A percentile compares a stretch with the other conserved stretches of the same genome.
Conservation (phyloP, 345 rosid species). For the Nasturtium officinale region DNA sequence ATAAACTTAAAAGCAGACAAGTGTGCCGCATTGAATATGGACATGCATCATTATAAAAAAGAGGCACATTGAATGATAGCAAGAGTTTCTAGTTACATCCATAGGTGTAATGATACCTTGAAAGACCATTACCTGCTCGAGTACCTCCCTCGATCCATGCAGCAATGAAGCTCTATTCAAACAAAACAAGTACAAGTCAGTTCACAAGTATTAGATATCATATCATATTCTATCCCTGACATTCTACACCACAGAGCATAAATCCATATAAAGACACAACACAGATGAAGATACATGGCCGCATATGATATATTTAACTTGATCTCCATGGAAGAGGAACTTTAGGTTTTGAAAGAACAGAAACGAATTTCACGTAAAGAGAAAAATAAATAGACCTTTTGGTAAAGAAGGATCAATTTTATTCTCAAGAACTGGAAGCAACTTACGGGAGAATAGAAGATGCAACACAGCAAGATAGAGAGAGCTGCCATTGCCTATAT, state of each 20-base stretch:
- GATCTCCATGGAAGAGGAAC: constrained; percentile 9
- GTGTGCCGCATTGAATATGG: not conserved
- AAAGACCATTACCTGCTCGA: constrained; percentile 67
- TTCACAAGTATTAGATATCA: constrained; percentile 24
- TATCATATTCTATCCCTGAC: not conserved
- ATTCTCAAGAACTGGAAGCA: constrained; percentile 25
- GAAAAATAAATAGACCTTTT: not conserved
- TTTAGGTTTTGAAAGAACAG: constrained; percentile 12
- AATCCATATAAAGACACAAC: constrained; percentile 20
- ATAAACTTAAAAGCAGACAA: constrained; percentile 1
- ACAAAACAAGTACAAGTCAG: constrained; percentile 34
- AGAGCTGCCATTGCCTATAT: constrained; percentile 95
- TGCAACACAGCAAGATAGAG: constrained; percentile 71
- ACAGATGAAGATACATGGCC: constrained; percentile 1
- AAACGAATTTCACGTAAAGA: constrained; percentile 24
- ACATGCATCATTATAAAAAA: constrained; percentile 21
- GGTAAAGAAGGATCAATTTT: constrained; percentile 13
- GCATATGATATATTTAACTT: constrained; percentile 1
- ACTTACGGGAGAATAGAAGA: constrained; percentile 94
- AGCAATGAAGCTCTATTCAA: constrained; percentile 72
- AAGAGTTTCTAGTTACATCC: constrained; percentile 18
- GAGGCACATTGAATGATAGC: constrained; percentile 17
- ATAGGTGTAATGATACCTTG: constrained; percentile 18
- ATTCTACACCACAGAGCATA: not conserved
- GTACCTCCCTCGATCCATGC: constrained; percentile 85